Evolutionary conservation across 1,139 yeast genomes (phyloP).

Genomic region (Magnusiomyces tetraspermus): DNA sequence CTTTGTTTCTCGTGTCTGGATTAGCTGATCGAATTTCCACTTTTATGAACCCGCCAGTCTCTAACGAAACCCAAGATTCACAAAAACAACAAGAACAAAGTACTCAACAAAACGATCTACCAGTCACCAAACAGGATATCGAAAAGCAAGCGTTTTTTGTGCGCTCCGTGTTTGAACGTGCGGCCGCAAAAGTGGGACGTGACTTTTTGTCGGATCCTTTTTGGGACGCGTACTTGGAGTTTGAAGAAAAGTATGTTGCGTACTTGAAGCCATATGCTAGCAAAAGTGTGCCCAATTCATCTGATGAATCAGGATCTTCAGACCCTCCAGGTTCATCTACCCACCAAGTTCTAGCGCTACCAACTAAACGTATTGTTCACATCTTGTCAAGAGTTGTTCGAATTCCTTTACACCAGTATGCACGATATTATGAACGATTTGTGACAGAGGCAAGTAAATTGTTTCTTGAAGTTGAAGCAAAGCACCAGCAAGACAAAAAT

Average conservation of each 20-base stretch:
- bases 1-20: constrained; percentile 43
- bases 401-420: constrained; percentile 70
- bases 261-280: background rate
- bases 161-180: constrained; percentile 46
- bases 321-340: constrained; percentile 1
- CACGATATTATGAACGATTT: constrained; percentile 39
- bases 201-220: constrained; percentile 69
- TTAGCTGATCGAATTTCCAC: background rate
- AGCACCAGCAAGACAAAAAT: too few relatives aligned
- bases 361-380: constrained; percentile 32
- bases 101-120: background rate
- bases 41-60: background rate
- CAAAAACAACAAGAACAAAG: background rate
- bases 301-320: background rate
- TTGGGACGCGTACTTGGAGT: constrained; percentile 62
- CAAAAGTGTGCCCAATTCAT: too few relatives aligned
- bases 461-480: background rate
- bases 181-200: constrained; percentile 53
- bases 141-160: constrained; percentile 7
- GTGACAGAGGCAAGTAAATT: background rate
- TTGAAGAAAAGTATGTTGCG: constrained; percentile 31
- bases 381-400: constrained; percentile 54
- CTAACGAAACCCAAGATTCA: background rate
- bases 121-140: constrained; percentile 12
- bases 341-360: constrained; percentile 25